Evolutionary conservation across 768 basidiomycete species (phyloP).

Genomic region (Amanita rubescens): DNA sequence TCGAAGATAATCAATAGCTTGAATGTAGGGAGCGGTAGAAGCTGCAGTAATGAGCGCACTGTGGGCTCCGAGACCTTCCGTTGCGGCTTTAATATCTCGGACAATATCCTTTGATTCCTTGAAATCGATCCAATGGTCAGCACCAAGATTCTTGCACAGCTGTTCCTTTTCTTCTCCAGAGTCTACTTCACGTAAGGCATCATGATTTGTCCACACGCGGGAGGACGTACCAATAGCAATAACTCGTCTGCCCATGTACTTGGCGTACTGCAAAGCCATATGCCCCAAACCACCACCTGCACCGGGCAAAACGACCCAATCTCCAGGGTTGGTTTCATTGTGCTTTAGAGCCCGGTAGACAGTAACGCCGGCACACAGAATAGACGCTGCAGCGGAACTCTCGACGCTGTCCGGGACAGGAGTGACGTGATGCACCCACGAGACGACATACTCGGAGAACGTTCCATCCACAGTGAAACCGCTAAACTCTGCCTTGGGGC

Average conservation of each 20-base stretch:
- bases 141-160: constrained; percentile 54
- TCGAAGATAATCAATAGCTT: constrained; percentile 72
- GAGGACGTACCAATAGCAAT: constrained; percentile 55
- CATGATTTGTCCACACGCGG: neutral
- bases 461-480: neutral
- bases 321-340: constrained; percentile 52
- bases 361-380: constrained; percentile 83
- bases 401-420: constrained; percentile 66
- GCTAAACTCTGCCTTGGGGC: constrained; percentile 44
- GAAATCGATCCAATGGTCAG: constrained; percentile 79
- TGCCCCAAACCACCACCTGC: constrained; percentile 82
- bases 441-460: constrained; percentile 29
- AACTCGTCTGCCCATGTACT: constrained; percentile 68
- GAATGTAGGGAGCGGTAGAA: constrained; percentile 32
- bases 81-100: constrained; percentile 51
- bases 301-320: constrained; percentile 73
- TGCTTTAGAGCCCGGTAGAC: constrained; percentile 84
- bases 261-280: constrained; percentile 73
- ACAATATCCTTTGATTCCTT: constrained; percentile 58
- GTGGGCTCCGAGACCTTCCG: constrained; percentile 68
- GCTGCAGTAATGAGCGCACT: constrained; percentile 58
- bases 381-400: constrained; percentile 62
- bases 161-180: constrained; percentile 67
- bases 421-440: constrained; percentile 67
- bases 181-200: constrained; percentile 32